phyloP scores from a whole-genome alignment of 768 basidiomycete genomes.

The Suillus spraguei region DNA sequence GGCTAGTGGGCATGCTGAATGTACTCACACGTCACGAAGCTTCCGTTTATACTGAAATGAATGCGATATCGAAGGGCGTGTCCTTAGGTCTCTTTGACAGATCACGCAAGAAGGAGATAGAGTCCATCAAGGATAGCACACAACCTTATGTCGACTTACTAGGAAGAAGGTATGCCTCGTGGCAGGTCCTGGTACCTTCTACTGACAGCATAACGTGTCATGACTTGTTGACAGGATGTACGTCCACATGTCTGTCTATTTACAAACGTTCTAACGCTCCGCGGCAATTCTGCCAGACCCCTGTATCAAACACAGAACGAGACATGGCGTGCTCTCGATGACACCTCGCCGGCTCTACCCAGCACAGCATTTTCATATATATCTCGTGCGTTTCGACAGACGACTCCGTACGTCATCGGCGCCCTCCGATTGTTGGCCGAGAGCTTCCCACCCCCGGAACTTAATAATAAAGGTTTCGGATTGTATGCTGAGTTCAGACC shows the following conservation, averaged over 20 bases:
- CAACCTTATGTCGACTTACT: constrained; percentile 90
- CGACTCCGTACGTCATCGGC: constrained; percentile 76
- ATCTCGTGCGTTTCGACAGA: constrained; percentile 76
- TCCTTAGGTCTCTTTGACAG: constrained; percentile 76
- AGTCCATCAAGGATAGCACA: constrained; percentile 55
- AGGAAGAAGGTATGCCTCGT: constrained; percentile 58
- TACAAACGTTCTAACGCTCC: neutral
- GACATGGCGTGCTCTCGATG: constrained; percentile 84
- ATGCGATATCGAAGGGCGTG: constrained; percentile 83
- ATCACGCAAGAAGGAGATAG: constrained; percentile 53
- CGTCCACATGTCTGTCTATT: constrained; percentile 18
- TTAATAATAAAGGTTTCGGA: constrained; percentile 69
- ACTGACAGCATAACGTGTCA: constrained; percentile 4
- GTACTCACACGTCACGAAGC: constrained; percentile 45
- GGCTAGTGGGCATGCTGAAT: neutral
- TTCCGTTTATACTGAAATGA: constrained; percentile 92
- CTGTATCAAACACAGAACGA: constrained; percentile 69
- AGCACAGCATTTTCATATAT: constrained; percentile 84
- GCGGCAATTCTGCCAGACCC: constrained; percentile 49
- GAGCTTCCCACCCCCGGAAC: constrained; percentile 57
- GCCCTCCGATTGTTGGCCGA: constrained; percentile 69
- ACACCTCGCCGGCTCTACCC: constrained; percentile 70
- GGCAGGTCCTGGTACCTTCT: neutral
- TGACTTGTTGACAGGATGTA: constrained; percentile 40
- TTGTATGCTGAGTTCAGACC: constrained; percentile 92